Conservation (phyloP, 148 eudicot species). For the Tetragonia tetragonoides region DNA sequence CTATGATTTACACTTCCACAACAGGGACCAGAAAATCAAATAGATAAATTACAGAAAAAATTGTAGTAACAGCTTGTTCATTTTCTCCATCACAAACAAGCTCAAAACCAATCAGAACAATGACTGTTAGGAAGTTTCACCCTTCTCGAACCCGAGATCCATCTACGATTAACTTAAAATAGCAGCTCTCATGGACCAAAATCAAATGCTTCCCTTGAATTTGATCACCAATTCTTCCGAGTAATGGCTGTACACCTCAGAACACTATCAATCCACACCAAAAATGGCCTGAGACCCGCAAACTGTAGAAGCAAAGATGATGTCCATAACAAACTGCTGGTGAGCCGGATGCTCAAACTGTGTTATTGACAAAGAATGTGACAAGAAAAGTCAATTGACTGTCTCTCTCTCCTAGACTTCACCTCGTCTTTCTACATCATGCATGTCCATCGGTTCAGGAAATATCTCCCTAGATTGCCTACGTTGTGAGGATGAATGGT, state of each 20-base stretch:
- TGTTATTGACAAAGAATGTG: slow-evolving; percentile 72
- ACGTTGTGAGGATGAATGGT: slow-evolving; percentile 55
- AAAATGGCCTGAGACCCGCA: slow-evolving; percentile 38
- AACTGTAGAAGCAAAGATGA: slow-evolving; percentile 23
- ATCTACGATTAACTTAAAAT: background rate
- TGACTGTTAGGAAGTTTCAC: slow-evolving; percentile 18
- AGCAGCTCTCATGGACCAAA: background rate
- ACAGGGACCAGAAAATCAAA: slow-evolving; percentile 21
- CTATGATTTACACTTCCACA: slow-evolving; percentile 36
- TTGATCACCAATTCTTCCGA: slow-evolving; percentile 10
- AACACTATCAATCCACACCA: slow-evolving; percentile 24
- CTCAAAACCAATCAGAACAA: slow-evolving; percentile 30
- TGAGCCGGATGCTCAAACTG: slow-evolving; percentile 41
- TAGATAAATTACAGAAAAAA: slow-evolving; percentile 28
- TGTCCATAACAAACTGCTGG: slow-evolving; percentile 22
- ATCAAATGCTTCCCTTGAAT: slow-evolving; percentile 6
- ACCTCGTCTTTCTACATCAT: slow-evolving; percentile 43
- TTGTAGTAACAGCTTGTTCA: slow-evolving; percentile 28
- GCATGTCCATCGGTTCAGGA: slow-evolving; percentile 54
- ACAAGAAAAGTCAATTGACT: slow-evolving; percentile 19
- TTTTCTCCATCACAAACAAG: slow-evolving; percentile 20
- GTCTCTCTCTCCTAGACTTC: slow-evolving; percentile 20
- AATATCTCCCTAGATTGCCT: slow-evolving; percentile 72
- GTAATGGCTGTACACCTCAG: slow-evolving; percentile 36
- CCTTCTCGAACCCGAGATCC: slow-evolving; percentile 1